Base-by-base conservation (phyloP, 2,329 filamentous ascomycete genomes). In the Elsinoe batatas region DNA sequence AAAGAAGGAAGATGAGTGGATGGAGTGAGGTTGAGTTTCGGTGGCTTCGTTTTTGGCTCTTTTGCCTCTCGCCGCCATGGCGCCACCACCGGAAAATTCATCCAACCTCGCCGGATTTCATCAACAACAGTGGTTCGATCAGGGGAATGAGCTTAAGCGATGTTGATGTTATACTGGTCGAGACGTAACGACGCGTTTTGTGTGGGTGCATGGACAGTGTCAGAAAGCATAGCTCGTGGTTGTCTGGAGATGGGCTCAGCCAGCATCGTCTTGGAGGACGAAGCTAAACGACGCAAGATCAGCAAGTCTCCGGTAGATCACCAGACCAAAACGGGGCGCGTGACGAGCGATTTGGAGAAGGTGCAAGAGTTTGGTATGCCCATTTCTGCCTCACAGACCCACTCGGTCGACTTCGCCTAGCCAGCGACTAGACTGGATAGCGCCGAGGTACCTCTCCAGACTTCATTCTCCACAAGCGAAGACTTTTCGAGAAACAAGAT, bases 341-440 rank as follows among this genome's bases (percentile, higher is more conserved):
- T 51, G 47, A 51, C 33, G 32, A 51, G 32, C 18, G 6, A 35
- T 22, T 22, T 38, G 47, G 15, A 35, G 18, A 26, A 18, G 26
- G n/a, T 15, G 26, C 12, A 33, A 20, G 26, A 33, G 26, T 49
- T 13, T 49, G 33, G 47, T 51, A 51, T 51, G 18, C 13, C 47
- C 47, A 38, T 38, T 15, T 51, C 37, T 18, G 20, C 10, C n/a
- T 26, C 47, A 26, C 13, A 17, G 47, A 51, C 47, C 47, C 47
- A 51, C 47, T 15, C 35, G 18, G 17, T 11, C 47, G 36, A 38
- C 47, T 20, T 51, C 33, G 47, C 47, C 47, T 51, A 51, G 47
- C 11, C 17, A 15, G 47, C 32, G 47, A 18, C 47, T 51, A 36
- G 32, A 26, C n/a, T 33, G 32, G 15, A 51, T 51, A 51, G 47